Base-by-base conservation (phyloP, 257 asterid species). In the Plantago ovata region DNA sequence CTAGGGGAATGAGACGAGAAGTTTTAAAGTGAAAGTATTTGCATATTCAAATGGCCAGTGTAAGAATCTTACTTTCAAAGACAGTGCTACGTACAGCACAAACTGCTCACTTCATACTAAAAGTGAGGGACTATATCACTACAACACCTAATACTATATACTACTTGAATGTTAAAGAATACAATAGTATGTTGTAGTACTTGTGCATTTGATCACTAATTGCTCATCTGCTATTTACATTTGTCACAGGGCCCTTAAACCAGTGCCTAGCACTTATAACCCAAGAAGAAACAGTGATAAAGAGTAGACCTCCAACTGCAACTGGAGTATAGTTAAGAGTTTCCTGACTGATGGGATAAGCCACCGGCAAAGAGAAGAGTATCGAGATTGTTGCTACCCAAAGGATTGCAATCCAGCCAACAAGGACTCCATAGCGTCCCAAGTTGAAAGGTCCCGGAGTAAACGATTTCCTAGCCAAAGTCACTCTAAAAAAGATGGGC, bases 261-360 rank as follows among this genome's bases (percentile, higher is more conserved):
- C 98, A 88, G 67, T 86, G 84, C 70, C 95, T 71, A 41, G 86
- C 97, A 56, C 86, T 77, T 3, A 88, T n/a, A 5, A 88, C 62
- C 98, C 98, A 92, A 18, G 82, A 75, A 36, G 75, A 66, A 55
- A 88, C 81, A 2, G 75, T 64, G 19, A 92, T 72, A 58, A 84
- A 50, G 59, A 88, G 54, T 3, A 92, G 82, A 44, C 97, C 97
- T 45, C 94, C 97, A 19, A 92, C 95, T 9, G 97, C 98, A 45
- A 92, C 97, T 0, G 98, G 98, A 23, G 98, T 92, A 57, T 88
- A 92, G 77, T 92, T 92, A 56, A 92, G 87, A 28, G 95, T 85
- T 58, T 89, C 79, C 60, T 52, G 69, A 0, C 97, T 79, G 20
- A 93, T 71, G 10, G 97, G 95, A 20, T 89, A 93, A 9, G 91